phyloP scores from a whole-genome alignment of 192 early-diverging fungal genomes.

The Jimgerdemannia flammicorona region DNA sequence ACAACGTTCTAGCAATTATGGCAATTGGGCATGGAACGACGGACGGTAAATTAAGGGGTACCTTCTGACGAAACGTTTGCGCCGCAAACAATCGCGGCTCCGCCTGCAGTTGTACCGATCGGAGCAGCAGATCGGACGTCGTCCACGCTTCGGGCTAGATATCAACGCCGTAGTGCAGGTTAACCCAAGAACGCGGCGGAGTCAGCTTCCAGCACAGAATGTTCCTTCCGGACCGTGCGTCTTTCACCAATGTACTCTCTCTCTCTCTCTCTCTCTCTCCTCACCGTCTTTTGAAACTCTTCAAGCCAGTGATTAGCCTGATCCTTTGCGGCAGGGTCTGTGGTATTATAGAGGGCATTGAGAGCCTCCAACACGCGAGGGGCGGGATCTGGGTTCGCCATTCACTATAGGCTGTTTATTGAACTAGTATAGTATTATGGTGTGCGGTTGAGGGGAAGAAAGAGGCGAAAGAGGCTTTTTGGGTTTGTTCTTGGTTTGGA shows the following conservation, averaged over 20 bases:
- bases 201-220: not conserved
- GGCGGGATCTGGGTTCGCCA: constrained; percentile 19
- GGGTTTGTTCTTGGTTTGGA: too few relatives aligned
- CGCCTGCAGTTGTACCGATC: constrained; percentile 40
- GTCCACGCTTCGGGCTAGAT: constrained; percentile 79
- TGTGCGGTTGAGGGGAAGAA: not conserved
- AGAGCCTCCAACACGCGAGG: constrained; percentile 37
- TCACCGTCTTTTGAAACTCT: constrained; percentile 84
- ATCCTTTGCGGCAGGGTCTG: constrained; percentile 33
- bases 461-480: too few relatives aligned
- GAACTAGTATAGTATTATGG: not conserved
- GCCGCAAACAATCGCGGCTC: constrained; percentile 86
- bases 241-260: not conserved
- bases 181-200: not conserved
- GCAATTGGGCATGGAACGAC: too few relatives aligned
- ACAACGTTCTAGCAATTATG: not conserved
- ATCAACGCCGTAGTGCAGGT: constrained; percentile 1
- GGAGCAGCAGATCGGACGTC: constrained; percentile 71
- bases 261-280: constrained; percentile 5
- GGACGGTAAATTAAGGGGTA: constrained; percentile 12
- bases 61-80: constrained; percentile 90
- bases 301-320: constrained; percentile 79
- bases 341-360: constrained; percentile 41
- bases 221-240: not conserved
- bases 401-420: not conserved